Evolutionary conservation across 805 yeast species (phyloP).

Genomic region (Kluyveromyces lactis): DNA sequence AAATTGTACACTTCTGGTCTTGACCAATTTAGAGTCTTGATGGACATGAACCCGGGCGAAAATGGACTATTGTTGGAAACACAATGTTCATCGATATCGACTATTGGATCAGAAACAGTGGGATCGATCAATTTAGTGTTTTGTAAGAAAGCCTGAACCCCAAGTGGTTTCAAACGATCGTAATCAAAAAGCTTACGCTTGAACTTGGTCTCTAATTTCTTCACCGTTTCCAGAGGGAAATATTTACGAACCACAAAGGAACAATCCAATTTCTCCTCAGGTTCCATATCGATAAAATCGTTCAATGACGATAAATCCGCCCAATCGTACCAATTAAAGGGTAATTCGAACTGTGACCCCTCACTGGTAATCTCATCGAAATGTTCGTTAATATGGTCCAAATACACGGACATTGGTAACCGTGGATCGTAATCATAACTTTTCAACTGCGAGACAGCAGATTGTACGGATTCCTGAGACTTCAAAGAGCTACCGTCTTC

Average conservation of each 20-base stretch:
- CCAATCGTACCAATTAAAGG: slow-evolving; percentile 57
- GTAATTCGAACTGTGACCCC: slow-evolving; percentile 18
- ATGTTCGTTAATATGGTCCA: slow-evolving; percentile 4
- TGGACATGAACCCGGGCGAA: slow-evolving; percentile 7
- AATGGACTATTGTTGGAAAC: slow-evolving; percentile 1
- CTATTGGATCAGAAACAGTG: neutral
- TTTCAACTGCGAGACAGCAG: slow-evolving; percentile 5
- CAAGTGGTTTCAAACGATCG: slow-evolving; percentile 15
- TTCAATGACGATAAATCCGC: slow-evolving; percentile 31
- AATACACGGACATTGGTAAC: slow-evolving; percentile 7
- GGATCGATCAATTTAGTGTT: neutral
- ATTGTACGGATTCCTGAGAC: neutral
- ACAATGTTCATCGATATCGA: neutral
- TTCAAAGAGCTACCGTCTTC: neutral
- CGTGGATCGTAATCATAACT: slow-evolving; percentile 10
- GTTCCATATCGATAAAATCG: slow-evolving; percentile 32
- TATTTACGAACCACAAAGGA: slow-evolving; percentile 17
- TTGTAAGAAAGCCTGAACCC: slow-evolving; percentile 11
- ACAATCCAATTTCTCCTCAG: slow-evolving; percentile 19
- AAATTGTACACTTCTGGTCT: slow-evolving; percentile 8
- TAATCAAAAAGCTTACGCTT: slow-evolving; percentile 16
- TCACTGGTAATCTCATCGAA: neutral
- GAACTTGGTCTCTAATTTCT: slow-evolving; percentile 15
- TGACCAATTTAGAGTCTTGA: slow-evolving; percentile 6
- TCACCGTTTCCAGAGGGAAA: slow-evolving; percentile 15